Evolutionary conservation across 495 filamentous ascomycete species (phyloP).

Genomic region (Trichoderma orchidacearum): DNA sequence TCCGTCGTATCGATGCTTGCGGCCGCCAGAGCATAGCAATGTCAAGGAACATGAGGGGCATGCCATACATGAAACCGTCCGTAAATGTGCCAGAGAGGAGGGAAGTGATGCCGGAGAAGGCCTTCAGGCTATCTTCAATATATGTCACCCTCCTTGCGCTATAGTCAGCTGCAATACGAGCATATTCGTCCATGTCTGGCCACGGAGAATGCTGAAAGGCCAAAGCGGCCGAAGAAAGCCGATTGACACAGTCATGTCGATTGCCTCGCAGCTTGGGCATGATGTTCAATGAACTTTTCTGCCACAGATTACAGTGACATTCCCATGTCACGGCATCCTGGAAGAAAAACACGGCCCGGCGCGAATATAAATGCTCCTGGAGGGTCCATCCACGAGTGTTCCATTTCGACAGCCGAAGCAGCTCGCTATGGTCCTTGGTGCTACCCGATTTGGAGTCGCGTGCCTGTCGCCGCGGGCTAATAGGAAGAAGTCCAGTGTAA

Average conservation of each 20-base stretch:
- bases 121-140: conserved; percentile 6
- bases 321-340: conserved; percentile 5
- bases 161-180: conserved; percentile 7
- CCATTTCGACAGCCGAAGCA: conserved; percentile 3
- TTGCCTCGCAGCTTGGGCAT: not conserved
- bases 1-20: conserved; percentile 3
- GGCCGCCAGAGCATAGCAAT: conserved; percentile 9
- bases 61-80: conserved; percentile 6
- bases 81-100: conserved; percentile 1
- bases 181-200: conserved; percentile 8
- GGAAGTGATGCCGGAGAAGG: conserved; percentile 7
- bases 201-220: conserved; percentile 1
- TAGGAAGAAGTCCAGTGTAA: conserved; percentile 3
- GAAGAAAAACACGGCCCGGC: conserved; percentile 6
- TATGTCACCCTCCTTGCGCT: conserved; percentile 5
- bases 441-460: not conserved
- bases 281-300: not conserved
- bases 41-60: conserved; percentile 7
- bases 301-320: conserved; percentile 3
- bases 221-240: not conserved
- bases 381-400: conserved; percentile 10
- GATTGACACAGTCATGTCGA: not conserved
- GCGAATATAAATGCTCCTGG: conserved; percentile 7
- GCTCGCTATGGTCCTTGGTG: not conserved
- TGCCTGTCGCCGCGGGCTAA: not conserved